Evolutionary conservation across 257 asterid species (phyloP), one percentile per base, ranked within the genome.

Genomic region (Fraxinus excelsior): DNA sequence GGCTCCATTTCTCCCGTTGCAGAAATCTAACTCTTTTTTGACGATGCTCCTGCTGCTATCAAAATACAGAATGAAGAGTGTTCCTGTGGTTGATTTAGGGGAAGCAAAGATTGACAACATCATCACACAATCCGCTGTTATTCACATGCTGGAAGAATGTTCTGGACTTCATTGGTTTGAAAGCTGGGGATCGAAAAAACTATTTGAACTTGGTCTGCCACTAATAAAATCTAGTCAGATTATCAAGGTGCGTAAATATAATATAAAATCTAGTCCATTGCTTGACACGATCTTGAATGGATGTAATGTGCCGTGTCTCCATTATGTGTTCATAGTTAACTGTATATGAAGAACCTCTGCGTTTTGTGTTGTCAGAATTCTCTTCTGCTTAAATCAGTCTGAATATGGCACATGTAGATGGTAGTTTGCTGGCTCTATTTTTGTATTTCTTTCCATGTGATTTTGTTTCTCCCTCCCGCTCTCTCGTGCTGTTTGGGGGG

Each of bases 1-100:
- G 99, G 99, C 99, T 40, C 99, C 99, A 1, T 96, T 93, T 86
- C 97, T 93, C 1, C 97, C 99, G 1, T 80, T 96, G 91, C 99
- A 96, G 87, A 89, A 87, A 44, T 80, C 97, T 0, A 96, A 96
- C 92, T 96, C 99, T 1, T 93, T 96, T 79, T 78, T 96, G 81
- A 96, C 99, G 14, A 93, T 96, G 99, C 99, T 96, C 69, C 87
- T 96, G 67, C 87, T 96, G 73, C 89, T 96, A 58, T 96, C 99
- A 7, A 91, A 89, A 58, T 96, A 93, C 84, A 89, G 96, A 86
- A 96, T 96, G 99, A 96, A 96, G 88, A 93, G 99, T 75, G 67
- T 96, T 31, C 98, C 98, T 9, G 97, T 96, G 53, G 97, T 96
- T 72, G 97, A 93, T 86, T 83, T 88, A 28, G 98, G 97, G 77